Conservation (phyloP, 805 yeast genomes). For the Pichia thaimueangensis region DNA sequence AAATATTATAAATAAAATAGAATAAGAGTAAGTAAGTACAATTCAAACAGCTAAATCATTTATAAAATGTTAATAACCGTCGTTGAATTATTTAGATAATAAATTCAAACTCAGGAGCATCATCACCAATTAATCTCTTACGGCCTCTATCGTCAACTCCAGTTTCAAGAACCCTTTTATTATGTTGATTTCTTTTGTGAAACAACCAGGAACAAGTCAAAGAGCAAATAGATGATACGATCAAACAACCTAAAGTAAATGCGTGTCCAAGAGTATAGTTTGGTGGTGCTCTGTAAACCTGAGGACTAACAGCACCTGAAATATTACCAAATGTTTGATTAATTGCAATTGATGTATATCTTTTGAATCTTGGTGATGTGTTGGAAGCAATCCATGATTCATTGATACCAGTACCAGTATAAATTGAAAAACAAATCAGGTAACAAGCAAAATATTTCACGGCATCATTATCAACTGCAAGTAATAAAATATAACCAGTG, state of each 20-base stretch:
- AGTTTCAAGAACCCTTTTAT: conserved; percentile 3
- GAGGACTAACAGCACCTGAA: conserved; percentile 41
- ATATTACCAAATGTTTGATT: conserved; percentile 40
- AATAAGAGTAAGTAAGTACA: too few relatives aligned
- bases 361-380: conserved; percentile 35
- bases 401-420: conserved; percentile 29
- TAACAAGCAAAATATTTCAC: conserved; percentile 8
- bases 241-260: conserved; percentile 31
- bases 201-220: conserved; percentile 1
- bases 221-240: background rate
- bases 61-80: too few relatives aligned
- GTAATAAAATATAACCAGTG: conserved; percentile 4
- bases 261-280: conserved; percentile 34
- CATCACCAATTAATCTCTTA: conserved; percentile 5
- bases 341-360: conserved; percentile 37
- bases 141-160: conserved; percentile 4
- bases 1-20: background rate
- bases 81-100: conserved; percentile 1
- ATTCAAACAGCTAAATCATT: too few relatives aligned
- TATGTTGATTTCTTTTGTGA: conserved; percentile 2
- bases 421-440: conserved; percentile 26
- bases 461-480: conserved; percentile 1
- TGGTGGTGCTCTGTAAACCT: conserved; percentile 36
- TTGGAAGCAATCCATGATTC: conserved; percentile 40
- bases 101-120: conserved; percentile 4